Evolutionary conservation across 2,329 filamentous ascomycete species (phyloP), one percentile per base, ranked within the genome.

Genomic region (Myriosclerotinia scirpicola): DNA sequence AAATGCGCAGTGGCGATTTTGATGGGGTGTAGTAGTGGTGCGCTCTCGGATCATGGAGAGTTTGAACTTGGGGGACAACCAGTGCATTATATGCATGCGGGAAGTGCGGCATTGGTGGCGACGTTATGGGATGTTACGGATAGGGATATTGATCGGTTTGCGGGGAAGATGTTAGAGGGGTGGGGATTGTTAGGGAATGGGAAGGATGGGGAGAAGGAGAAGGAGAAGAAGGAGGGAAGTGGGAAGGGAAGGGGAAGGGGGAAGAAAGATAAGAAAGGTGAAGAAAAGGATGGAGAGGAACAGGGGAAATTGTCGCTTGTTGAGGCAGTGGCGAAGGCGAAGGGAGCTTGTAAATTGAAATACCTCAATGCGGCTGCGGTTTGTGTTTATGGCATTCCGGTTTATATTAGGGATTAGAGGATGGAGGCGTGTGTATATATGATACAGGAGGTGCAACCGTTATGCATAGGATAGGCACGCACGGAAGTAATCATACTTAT

Each of bases 71-170:
- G 91, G 72, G 94, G 95, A 1, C 92, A 94, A 66, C 91, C 95
- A 34, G 88, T 93, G 80, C 93, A 93, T 73, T 98, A 98, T 79
- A 88, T 99, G 79, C 88, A 94, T 72, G 93, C 93, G 0, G 94
- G 92, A 1, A 87, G 85, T 72, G 93, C 92, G 4, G 93, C 94
- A 0, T 87, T 98, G 12, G 88, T 98, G 2, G 95, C 93, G 55
- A 97, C 93, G 20, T 82, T 99, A 48, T 99, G 95, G 95, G 95
- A 99, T 78, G 95, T 99, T 60, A 99, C 95, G 12, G 95, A 99
- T 77, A 91, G 91, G 74, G 95, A 99, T 77, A 97, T 97, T 77
- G 96, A 99, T 80, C 90, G 93, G 22, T 96, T 97, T 77, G 91
- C 93, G 0, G 87, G 89, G 44, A 83, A 85, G 36, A 82, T 90